A percentile compares a stretch with the other conserved stretches of the same genome.
Conservation (phyloP, 257 asterid species). For the Salvia rosmarinus region DNA sequence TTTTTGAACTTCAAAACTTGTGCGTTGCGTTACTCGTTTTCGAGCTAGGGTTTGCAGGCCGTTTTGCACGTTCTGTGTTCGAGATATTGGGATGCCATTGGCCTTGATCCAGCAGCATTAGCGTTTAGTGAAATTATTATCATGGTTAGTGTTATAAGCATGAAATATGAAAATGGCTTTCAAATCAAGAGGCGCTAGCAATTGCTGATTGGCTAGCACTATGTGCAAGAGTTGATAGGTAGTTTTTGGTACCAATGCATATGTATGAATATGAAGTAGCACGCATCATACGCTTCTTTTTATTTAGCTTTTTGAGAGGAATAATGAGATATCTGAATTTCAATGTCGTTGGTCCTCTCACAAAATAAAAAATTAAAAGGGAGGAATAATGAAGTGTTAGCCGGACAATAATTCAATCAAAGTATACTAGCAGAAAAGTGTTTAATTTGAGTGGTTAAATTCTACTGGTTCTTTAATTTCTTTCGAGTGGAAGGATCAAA, state of each 20-base stretch:
- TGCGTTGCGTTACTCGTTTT: background rate
- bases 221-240: no score
- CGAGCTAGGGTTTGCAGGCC: background rate
- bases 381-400: no score
- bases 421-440: no score
- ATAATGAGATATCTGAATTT: background rate
- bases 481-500: background rate
- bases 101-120: no score
- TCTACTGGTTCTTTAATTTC: background rate
- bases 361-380: background rate
- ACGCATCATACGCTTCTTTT: background rate
- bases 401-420: no score
- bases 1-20: slow-evolving; percentile 26
- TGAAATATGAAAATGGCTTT: background rate
- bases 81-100: no score
- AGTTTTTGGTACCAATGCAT: background rate
- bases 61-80: no score
- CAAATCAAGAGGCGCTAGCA: background rate
- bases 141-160: background rate
- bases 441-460: no score
- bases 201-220: background rate
- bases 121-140: no score
- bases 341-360: background rate
- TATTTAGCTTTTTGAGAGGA: background rate
- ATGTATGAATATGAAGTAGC: background rate